Evolutionary conservation across 345 rosid genomes (phyloP), one percentile per base, ranked within the genome.

Genomic region (Murraya paniculata): DNA sequence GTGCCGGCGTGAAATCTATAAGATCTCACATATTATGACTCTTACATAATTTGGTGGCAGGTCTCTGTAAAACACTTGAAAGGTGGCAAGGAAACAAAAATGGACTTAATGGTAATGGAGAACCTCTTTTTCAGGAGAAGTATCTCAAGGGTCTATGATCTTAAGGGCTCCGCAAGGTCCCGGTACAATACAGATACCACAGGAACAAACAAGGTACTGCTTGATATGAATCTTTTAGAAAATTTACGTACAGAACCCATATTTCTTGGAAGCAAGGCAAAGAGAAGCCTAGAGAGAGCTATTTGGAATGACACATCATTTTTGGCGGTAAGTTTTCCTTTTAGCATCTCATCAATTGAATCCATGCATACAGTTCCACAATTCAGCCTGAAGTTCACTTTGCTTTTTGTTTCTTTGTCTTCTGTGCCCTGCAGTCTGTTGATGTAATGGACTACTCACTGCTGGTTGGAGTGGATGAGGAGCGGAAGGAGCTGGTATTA

Each of bases 41-140:
- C 81, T 79, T 57, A 41, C 4, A 55, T 7, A 14, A 18, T 75
- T 74, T 76, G 68, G 50, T 83, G 65, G 78, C 81, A 96, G 99
- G 98, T 97, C 39, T 91, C 91, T 7, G 85, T 89, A n/a, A 94
- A 91, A 86, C 86, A 93, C 81, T 81, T 85, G 38, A 91, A 85
- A 84, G 94, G 98, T 75, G 96, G 98, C 67, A 97, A 88, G 83
- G 99, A 97, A 83, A 91, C 81, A 28, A 97, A 94, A 85, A 91
- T 94, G 93, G 98, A 97, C 85, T 62, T 94, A 61, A 91, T 93
- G 95, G 98, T 94, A 78, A 97, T 97, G 98, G 99, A 93, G 90
- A 97, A 97, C 83, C 99, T 97, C 50, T 94, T 97, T 79, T 97
- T 84, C 71, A 84, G 85, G 67, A 90, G 99, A 87, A 90, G 62